A percentile compares a stretch with the other conserved stretches of the same genome.
phyloP scores from a whole-genome alignment of 306 rosid species.

The Ochetophila trinervis region DNA sequence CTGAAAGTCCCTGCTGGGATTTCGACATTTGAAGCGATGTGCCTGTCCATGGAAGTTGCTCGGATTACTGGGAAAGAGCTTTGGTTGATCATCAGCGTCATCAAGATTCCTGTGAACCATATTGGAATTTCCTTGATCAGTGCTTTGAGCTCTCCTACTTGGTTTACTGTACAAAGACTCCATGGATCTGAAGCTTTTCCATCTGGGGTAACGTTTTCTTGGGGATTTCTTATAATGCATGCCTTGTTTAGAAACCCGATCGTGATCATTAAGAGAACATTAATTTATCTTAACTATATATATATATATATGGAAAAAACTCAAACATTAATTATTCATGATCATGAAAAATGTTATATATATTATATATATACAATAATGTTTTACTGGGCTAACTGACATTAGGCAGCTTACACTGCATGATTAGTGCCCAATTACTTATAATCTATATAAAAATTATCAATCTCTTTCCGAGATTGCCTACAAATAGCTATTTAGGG shows the following conservation, averaged over 20 bases:
- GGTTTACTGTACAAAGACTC: slow-evolving; percentile 11
- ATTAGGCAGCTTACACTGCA: too few species aligned
- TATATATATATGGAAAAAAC: background rate
- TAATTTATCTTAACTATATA: background rate
- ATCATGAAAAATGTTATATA: too few species aligned
- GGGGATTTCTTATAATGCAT: slow-evolving; percentile 6
- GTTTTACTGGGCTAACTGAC: too few species aligned
- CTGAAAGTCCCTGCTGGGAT: slow-evolving; percentile 45
- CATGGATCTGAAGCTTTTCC: slow-evolving; percentile 17
- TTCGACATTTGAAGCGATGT: slow-evolving; percentile 26
- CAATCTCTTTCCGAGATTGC: too few species aligned
- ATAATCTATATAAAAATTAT: too few species aligned
- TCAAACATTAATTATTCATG: background rate
- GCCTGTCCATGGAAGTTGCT: slow-evolving; percentile 33
- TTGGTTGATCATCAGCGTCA: slow-evolving; percentile 1
- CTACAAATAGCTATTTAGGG: too few species aligned
- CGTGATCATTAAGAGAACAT: background rate
- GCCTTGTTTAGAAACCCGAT: background rate
- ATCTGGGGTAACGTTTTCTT: slow-evolving; percentile 9
- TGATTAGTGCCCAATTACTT: too few species aligned
- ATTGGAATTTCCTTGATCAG: slow-evolving; percentile 38
- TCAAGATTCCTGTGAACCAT: slow-evolving; percentile 44
- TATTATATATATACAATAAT: too few species aligned
- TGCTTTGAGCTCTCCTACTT: slow-evolving; percentile 40
- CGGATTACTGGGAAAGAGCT: slow-evolving; percentile 6